Percentiles rank a stretch among this genome's conserved stretches.
phyloP scores from a whole-genome alignment of 768 basidiomycete species.

The Rhodotorula graminis region DNA sequence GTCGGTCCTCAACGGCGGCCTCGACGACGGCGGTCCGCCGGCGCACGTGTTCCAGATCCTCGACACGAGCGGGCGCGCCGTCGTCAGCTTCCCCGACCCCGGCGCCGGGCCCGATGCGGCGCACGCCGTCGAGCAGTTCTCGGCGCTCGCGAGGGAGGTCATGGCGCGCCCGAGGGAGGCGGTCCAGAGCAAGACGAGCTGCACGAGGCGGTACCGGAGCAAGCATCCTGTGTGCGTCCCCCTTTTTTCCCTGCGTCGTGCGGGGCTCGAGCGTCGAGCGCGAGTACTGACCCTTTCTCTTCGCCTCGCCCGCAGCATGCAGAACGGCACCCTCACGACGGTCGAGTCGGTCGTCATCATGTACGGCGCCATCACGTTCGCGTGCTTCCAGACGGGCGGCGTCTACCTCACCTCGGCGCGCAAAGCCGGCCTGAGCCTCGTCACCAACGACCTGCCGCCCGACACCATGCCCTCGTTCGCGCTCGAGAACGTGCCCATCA shows the following conservation, averaged over 20 bases:
- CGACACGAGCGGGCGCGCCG: slow-evolving; percentile 22
- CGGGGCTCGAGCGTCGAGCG: too few relatives aligned
- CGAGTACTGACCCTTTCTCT: background rate
- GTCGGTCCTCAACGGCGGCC: background rate
- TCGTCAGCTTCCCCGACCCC: slow-evolving; percentile 27
- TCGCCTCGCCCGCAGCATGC: slow-evolving; percentile 22
- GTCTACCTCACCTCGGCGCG: slow-evolving; percentile 27
- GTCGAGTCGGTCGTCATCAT: slow-evolving; percentile 42
- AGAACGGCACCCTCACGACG: slow-evolving; percentile 36
- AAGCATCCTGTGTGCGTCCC: slow-evolving; percentile 38
- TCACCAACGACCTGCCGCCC: background rate
- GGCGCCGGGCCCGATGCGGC: slow-evolving; percentile 1
- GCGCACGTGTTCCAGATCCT: slow-evolving; percentile 43
- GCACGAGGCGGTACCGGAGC: slow-evolving; percentile 41
- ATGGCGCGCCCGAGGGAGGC: slow-evolving; percentile 29
- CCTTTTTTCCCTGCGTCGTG: too few relatives aligned
- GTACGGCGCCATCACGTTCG: slow-evolving; percentile 41
- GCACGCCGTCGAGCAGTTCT: slow-evolving; percentile 26
- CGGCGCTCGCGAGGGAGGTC: slow-evolving; percentile 39
- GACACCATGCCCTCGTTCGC: slow-evolving; percentile 10
- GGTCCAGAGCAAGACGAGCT: slow-evolving; percentile 39
- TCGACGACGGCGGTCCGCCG: slow-evolving; percentile 13
- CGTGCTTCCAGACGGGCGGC: slow-evolving; percentile 41
- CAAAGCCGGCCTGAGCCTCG: slow-evolving; percentile 8
- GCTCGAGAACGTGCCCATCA: slow-evolving; percentile 31